phyloP scores from a whole-genome alignment of 306 rosid species.

The Citrullus amarus region DNA sequence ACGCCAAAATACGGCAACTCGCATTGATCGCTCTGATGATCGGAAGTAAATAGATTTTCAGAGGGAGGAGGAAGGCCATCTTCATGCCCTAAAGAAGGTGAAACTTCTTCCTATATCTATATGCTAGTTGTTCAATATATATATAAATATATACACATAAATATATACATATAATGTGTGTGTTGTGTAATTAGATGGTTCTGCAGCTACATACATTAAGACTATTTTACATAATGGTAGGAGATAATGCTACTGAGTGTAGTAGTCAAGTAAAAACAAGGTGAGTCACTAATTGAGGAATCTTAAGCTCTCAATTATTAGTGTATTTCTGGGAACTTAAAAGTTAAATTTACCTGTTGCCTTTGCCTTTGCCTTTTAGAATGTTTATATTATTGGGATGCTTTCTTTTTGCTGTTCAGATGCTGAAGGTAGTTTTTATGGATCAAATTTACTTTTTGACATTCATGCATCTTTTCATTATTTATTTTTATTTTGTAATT shows the following conservation, averaged over 20 bases:
- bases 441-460: background rate
- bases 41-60: slow-evolving; percentile 6
- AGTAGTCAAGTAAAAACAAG: background rate
- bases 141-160: background rate
- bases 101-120: background rate
- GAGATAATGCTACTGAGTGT: background rate
- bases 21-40: slow-evolving; percentile 1
- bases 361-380: background rate
- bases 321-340: slow-evolving; percentile 5
- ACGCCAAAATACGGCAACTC: background rate
- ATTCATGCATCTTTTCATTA: background rate
- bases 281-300: background rate
- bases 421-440: background rate
- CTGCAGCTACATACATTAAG: slow-evolving; percentile 1
- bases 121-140: background rate
- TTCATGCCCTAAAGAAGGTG: background rate
- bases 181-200: background rate
- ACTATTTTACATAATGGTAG: slow-evolving; percentile 2
- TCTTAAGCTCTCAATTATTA: slow-evolving; percentile 2
- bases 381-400: background rate
- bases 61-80: slow-evolving; percentile 2
- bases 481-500: background rate
- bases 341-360: background rate
- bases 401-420: background rate
- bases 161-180: background rate